Base-by-base conservation (phyloP, 2,329 filamentous ascomycete genomes). In the Aspergillus uvarum region DNA sequence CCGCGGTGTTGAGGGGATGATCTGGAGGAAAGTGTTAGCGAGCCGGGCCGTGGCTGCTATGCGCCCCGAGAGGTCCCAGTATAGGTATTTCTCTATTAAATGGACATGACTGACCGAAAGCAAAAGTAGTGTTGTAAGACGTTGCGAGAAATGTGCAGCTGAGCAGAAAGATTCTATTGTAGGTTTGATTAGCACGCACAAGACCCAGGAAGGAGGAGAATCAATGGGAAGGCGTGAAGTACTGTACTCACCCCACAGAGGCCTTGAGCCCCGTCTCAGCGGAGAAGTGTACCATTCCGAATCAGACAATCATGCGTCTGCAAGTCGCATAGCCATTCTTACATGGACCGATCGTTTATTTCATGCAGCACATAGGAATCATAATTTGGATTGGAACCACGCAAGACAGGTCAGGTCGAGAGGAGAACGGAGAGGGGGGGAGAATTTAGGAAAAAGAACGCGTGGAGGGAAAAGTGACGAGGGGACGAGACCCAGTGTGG, bases 1-100 rank as follows among this genome's bases (percentile, higher is more conserved):
- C 71, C 19, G 74, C 68, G 6, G 79, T 75, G 63, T 79, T 79
- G 14, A 81, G 64, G 4, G 81, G 80, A 52, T 77, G 79, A 64
- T 82, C 82, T 80, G 49, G 49, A 48, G 21, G 29, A 55, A 68
- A 51, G 69, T 31, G 16, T 59, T 53, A 51, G 59, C 47, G 35
- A 44, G 38, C 38, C 38, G 16, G 38, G 16, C 38, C 5, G 16
- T 44, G 38, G 38, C 38, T 44, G 6, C 38, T 16, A 44, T 19
- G 38, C 38, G 38, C 38, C 38, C 38, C 38, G 38, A 44, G 38
- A 44, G 16, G 4, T 38, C 19, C 29, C 29, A 31, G 29, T 21
- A 24, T 2, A 31, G 26, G 22, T 5, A 6, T 29, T 21, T 50
- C 32, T 35, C 4, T 24, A 19, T 47, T 32, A n/a, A 24, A 26